Evolutionary conservation across 1,284 basidiomycete species (phyloP).

Genomic region (Rhodotorula sp.): DNA sequence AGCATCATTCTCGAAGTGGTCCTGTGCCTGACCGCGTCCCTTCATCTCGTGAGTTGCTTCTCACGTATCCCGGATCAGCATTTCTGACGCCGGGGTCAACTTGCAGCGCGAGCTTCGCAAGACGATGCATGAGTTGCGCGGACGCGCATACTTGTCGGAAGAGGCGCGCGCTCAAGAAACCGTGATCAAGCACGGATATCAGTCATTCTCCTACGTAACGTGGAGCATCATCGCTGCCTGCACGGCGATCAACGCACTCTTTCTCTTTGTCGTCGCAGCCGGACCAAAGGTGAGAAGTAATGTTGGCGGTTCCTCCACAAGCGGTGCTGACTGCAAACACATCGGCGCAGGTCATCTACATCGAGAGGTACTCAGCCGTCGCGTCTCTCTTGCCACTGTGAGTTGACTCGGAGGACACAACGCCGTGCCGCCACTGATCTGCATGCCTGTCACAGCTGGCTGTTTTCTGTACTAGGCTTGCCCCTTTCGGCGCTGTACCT

Average conservation of each 20-base stretch:
- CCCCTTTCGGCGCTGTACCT: slow-evolving; percentile 18
- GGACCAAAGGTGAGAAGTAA: slow-evolving; percentile 1
- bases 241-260: slow-evolving; percentile 23
- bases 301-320: no score
- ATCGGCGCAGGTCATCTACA: slow-evolving; percentile 13
- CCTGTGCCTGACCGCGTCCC: slow-evolving; percentile 8
- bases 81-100: no score
- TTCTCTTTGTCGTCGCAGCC: slow-evolving; percentile 9
- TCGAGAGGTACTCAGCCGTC: slow-evolving; percentile 2
- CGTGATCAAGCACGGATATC: slow-evolving; percentile 13
- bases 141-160: neutral
- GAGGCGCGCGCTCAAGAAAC: slow-evolving; percentile 14
- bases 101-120: slow-evolving; percentile 16
- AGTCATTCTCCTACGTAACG: slow-evolving; percentile 6
- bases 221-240: slow-evolving; percentile 2
- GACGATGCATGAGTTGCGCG: slow-evolving; percentile 18
- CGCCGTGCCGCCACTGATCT: neutral
- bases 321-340: neutral
- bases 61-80: no score
- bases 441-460: neutral
- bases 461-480: slow-evolving; percentile 17
- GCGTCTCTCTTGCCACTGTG: slow-evolving; percentile 12
- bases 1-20: neutral
- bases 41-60: slow-evolving; percentile 14
- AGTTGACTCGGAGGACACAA: neutral